A percentile compares a stretch with the other conserved stretches of the same genome.
These are phyloP conservation scores for Lojkania enalia DNA, from an alignment of 2,329 filamentous ascomycete genomes.

Conservation along the genomic window DNA sequence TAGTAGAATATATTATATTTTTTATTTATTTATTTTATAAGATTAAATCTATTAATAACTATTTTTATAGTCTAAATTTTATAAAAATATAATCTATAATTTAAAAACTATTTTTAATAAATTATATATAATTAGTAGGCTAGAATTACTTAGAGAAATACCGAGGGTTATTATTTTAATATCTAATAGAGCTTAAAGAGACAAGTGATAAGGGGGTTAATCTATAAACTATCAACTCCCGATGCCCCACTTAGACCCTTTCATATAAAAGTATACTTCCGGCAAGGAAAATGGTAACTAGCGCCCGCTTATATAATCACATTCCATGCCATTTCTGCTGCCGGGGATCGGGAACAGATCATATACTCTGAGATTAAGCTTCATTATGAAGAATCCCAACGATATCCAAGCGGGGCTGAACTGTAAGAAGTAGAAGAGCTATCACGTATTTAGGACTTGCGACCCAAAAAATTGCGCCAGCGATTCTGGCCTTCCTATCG, in stretches of 20 bases:
- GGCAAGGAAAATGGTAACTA: too few relatives aligned
- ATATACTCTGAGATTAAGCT: slow-evolving; percentile 10
- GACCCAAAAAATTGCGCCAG: slow-evolving; percentile 4
- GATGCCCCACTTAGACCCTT: slow-evolving; percentile 12
- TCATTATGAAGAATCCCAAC: slow-evolving; percentile 6
- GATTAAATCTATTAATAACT: not conserved
- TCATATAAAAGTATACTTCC: slow-evolving; percentile 8
- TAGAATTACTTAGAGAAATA: too few relatives aligned
- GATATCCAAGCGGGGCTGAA: slow-evolving; percentile 5
- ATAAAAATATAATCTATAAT: not conserved
- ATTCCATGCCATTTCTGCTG: too few relatives aligned
- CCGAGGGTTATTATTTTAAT: too few relatives aligned
- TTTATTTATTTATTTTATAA: not conserved
- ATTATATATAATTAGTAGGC: not conserved
- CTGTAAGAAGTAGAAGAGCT: slow-evolving; percentile 2
- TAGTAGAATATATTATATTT: slow-evolving; percentile 1
- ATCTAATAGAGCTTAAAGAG: too few relatives aligned
- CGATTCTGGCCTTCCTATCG: not conserved
- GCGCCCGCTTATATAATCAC: too few relatives aligned
- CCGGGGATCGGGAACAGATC: too few relatives aligned
- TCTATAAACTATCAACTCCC: slow-evolving; percentile 14
- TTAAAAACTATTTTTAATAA: not conserved
- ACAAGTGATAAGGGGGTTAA: too few relatives aligned
- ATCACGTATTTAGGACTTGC: slow-evolving; percentile 9
- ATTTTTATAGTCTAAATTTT: not conserved